Evolutionary conservation across 768 basidiomycete genomes (phyloP).

Genomic region (Trametopsis cervina): DNA sequence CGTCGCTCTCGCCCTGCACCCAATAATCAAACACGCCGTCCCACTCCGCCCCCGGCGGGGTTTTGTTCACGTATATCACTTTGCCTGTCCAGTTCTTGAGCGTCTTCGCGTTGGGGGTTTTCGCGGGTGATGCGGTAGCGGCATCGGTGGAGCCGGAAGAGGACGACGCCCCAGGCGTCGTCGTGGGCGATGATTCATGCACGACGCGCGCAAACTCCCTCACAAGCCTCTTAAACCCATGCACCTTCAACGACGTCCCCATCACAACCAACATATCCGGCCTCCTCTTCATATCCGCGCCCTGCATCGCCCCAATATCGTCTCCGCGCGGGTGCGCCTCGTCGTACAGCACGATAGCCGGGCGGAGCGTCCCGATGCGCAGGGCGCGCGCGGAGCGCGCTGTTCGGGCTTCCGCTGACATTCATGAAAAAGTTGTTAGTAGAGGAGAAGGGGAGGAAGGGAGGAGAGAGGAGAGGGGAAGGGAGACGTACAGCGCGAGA

Average conservation of each 20-base stretch:
- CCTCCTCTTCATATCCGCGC: constrained; percentile 64
- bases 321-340: constrained; percentile 91
- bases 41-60: constrained; percentile 83
- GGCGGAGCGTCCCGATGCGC: constrained; percentile 80
- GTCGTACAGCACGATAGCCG: constrained; percentile 92
- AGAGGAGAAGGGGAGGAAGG: constrained; percentile 2
- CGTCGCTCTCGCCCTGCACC: constrained; percentile 76
- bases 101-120: constrained; percentile 27
- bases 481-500: constrained; percentile 60
- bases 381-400: constrained; percentile 77
- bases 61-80: constrained; percentile 91
- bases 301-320: constrained; percentile 80
- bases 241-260: constrained; percentile 96
- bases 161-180: constrained; percentile 26
- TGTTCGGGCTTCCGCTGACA: constrained; percentile 72
- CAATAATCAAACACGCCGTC: constrained; percentile 85
- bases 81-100: constrained; percentile 44
- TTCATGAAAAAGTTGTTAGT: neutral
- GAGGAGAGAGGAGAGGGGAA: constrained; percentile 1
- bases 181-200: too few relatives aligned
- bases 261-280: constrained; percentile 95
- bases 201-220: constrained; percentile 90
- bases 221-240: constrained; percentile 88
- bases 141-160: neutral
- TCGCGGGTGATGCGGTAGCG: constrained; percentile 26